Base-by-base conservation (phyloP, 2,329 filamentous ascomycete species). In the Beauveria medogensis region DNA sequence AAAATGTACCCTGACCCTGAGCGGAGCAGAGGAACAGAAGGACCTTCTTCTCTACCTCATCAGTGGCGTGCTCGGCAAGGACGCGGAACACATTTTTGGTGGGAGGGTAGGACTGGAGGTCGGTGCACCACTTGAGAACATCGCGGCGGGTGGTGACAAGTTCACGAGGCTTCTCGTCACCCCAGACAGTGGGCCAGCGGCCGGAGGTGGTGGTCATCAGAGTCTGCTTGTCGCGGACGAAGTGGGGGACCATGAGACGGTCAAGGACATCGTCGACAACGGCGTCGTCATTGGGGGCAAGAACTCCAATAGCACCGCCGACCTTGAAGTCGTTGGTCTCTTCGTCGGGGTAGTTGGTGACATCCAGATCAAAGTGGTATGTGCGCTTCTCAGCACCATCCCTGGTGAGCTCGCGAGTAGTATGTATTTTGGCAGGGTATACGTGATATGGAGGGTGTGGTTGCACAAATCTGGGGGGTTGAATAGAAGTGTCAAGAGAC, bases 161-260 rank as follows among this genome's bases (percentile, higher is more conserved):
- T 71, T 94, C 88, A 61, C 94, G 85, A 7, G 92, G 76, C 73
- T 90, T 77, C 22, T 97, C 93, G 2, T 96, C 91, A 47, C 93
- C 94, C 94, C 94, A 99, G 55, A 99, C 95, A 0, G 94, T 99
- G 4, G 94, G 94, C 93, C 93, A 99, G 55, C 94, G 84, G 40
- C 93, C 93, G 63, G 81, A 84, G 41, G 82, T 85, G 0, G 94
- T 97, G 72, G 86, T 87, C 67, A 97, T 77, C 20, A 89, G 78
- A 20, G 96, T 82, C 16, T 89, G 88, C 79, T 91, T 94, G 75
- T 96, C 90, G 34, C 94, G 88, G 63, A 94, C 80, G 70, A 88
- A 90, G 43, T 85, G 88, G 3, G 92, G 92, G 24, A 97, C 82
- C 67, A 90, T 82, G 20, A 99, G 84, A 26, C 88, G 78, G 69